phyloP scores from a whole-genome alignment of 306 rosid species.

The Notholithocarpus densiflorus region DNA sequence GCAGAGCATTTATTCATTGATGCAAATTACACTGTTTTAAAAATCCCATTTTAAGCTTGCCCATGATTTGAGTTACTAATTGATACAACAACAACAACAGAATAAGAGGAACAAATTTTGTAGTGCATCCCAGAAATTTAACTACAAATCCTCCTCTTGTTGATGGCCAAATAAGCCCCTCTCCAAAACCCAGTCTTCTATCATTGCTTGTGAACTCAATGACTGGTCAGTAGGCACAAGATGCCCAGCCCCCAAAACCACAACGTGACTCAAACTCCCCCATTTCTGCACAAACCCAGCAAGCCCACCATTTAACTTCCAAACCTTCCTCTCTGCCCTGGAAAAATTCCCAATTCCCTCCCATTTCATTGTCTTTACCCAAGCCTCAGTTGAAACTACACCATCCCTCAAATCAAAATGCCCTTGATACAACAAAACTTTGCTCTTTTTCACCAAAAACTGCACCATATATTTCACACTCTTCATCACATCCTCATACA shows the following conservation, averaged over 20 bases:
- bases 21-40: background rate
- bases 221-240: conserved; percentile 62
- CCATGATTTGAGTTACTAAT: background rate
- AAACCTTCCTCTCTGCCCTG: conserved; percentile 58
- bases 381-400: conserved; percentile 55
- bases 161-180: conserved; percentile 36
- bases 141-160: background rate
- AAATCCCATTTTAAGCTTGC: background rate
- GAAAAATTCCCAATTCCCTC: conserved; percentile 46
- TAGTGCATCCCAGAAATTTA: background rate
- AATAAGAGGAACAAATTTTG: background rate
- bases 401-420: conserved; percentile 63
- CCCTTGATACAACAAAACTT: conserved; percentile 68
- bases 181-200: conserved; percentile 73
- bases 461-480: conserved; percentile 71
- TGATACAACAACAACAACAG: background rate
- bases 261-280: conserved; percentile 61
- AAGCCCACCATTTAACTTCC: conserved; percentile 54
- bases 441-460: conserved; percentile 42
- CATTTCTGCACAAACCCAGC: conserved; percentile 82
- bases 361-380: conserved; percentile 81
- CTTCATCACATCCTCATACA: conserved; percentile 71
- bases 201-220: conserved; percentile 68
- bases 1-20: background rate
- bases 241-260: conserved; percentile 77